phyloP scores from a whole-genome alignment of 257 asterid genomes.

The Linderniella brevidens region DNA sequence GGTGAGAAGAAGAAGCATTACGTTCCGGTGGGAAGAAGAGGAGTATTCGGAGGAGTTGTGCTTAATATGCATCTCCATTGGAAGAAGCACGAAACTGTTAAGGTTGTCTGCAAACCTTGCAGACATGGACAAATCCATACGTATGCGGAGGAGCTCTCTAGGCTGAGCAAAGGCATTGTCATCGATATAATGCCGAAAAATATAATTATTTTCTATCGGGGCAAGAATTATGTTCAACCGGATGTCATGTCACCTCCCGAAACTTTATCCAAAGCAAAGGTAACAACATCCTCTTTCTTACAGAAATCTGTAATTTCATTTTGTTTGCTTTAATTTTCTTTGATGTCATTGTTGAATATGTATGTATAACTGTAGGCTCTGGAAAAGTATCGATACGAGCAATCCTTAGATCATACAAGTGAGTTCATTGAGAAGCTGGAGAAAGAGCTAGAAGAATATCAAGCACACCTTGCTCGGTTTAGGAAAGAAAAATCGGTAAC shows the following conservation, averaged over 20 bases:
- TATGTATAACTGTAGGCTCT: conserved; percentile 44
- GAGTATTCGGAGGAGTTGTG: conserved; percentile 96
- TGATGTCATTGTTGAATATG: background rate
- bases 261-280: conserved; percentile 92
- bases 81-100: conserved; percentile 89
- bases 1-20: conserved; percentile 81
- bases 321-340: background rate
- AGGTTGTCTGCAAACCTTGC: conserved; percentile 86
- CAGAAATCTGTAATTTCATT: too few species aligned
- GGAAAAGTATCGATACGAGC: conserved; percentile 60
- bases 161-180: conserved; percentile 73
- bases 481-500: conserved; percentile 9
- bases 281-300: conserved; percentile 11
- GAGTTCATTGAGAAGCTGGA: conserved; percentile 81
- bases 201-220: conserved; percentile 59
- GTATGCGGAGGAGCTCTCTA: conserved; percentile 67
- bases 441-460: conserved; percentile 68
- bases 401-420: conserved; percentile 85
- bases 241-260: conserved; percentile 79
- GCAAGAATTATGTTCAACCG: conserved; percentile 84
- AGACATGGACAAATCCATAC: conserved; percentile 73
- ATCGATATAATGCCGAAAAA: conserved; percentile 70
- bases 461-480: conserved; percentile 46
- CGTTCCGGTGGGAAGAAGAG: conserved; percentile 84
- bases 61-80: conserved; percentile 98